Conservation (phyloP, 441 rosid genomes). For the Gossypium davidsonii region DNA sequence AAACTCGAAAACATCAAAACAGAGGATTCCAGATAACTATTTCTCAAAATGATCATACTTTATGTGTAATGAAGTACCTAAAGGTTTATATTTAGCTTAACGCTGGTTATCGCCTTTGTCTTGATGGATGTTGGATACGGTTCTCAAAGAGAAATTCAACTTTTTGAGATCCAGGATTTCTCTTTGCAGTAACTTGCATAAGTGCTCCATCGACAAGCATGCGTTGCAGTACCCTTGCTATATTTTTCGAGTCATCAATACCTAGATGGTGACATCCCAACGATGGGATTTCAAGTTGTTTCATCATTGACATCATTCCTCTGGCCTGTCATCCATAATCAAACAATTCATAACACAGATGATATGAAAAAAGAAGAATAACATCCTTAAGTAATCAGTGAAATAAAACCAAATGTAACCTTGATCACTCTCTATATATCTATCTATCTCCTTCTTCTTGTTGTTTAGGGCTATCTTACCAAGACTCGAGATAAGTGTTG, state of each 20-base stretch:
- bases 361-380: not conserved
- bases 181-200: slow-evolving; percentile 65
- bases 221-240: slow-evolving; percentile 67
- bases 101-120: not conserved
- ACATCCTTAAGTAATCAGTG: not conserved
- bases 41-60: not conserved
- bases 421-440: not conserved
- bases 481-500: not conserved
- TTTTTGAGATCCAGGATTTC: slow-evolving; percentile 36
- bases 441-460: not conserved
- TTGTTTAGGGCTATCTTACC: not conserved
- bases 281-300: slow-evolving; percentile 50
- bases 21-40: not conserved
- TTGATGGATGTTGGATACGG: slow-evolving; percentile 36
- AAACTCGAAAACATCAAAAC: not conserved
- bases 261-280: slow-evolving; percentile 92
- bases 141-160: slow-evolving; percentile 55
- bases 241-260: slow-evolving; percentile 79
- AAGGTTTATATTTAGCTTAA: not conserved
- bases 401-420: not conserved
- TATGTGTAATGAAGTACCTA: not conserved
- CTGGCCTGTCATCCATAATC: slow-evolving; percentile 48
- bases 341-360: slow-evolving; percentile 1
- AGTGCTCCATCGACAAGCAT: slow-evolving; percentile 75
- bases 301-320: slow-evolving; percentile 94